Evolutionary conservation across 225 moss, liverwort and hornwort species (phyloP), one percentile per base, ranked within the genome.

Genomic region (Antitrichia curtipendula): DNA sequence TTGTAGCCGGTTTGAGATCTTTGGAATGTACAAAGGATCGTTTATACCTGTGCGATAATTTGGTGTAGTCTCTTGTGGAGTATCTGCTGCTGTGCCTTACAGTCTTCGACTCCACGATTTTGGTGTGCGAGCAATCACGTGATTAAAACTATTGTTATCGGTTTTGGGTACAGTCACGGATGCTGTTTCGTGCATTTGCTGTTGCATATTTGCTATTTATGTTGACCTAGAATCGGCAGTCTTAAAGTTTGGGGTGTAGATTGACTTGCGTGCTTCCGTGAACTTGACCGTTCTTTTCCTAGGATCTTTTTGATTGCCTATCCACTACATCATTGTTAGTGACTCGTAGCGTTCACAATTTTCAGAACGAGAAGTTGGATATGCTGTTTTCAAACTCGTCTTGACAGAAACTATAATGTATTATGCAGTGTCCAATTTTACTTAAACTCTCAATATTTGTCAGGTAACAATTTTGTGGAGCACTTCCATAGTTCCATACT

Each of bases 11-110:
- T 43, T 70, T 5, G 16, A 16, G 16, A 27, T 12, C 5, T 8
- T 27, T 70, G 2, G 8, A 41, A 3, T 16, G 27, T 27, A 8
- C 0, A 1, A 15, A 41, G 7, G 15, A 70, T 70, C 5, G 0
- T 2, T 38, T 21, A n/a, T 6, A 20, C 11, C 21, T 8, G 25
- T 25, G 24, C 14, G 24, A 40, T 25, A 25, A 14, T 13, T 5
- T 8, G 41, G 5, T 70, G 24, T 13, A 2, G 41, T 27, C 27
- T 43, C 16, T 16, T 16, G 41, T 27, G 3, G 70, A 43, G 70
- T 3, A 41, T 70, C 27, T 41, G 25, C 36, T 16, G 2, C 25
- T 24, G 40, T 24, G 14, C 34, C 24, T 15, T 8, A 12, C 5
- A 8, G 16, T 15, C 15, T 8, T 25, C 27, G 25, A 34, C 14